These are phyloP conservation scores for Globisporangium middletonii DNA, from an alignment of 352 stramenopile genomes.

Conservation along the genomic window DNA sequence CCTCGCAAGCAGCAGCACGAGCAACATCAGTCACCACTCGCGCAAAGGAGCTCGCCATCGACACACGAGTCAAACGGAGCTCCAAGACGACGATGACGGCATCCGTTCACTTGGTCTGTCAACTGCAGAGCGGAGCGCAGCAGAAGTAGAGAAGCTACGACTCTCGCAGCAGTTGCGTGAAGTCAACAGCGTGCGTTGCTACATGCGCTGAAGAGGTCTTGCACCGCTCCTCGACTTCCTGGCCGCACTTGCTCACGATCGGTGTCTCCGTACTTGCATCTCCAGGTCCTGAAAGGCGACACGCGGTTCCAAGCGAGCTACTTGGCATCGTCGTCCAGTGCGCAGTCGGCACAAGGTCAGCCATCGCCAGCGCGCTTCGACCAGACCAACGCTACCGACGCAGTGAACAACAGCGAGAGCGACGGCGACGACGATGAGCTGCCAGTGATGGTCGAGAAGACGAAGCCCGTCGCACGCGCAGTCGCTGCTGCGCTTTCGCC, in stretches of 20 bases:
- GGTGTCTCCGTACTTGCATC: not conserved
- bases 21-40: not conserved
- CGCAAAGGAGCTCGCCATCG: not conserved
- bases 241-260: not conserved
- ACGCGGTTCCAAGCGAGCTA: conserved; percentile 51
- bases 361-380: not conserved
- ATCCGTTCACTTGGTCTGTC: conserved; percentile 15
- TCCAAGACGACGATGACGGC: conserved; percentile 3
- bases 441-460: conserved; percentile 51
- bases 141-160: conserved; percentile 54
- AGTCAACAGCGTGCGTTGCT: conserved; percentile 50
- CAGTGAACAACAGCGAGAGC: not conserved
- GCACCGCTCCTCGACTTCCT: too few relatives aligned
- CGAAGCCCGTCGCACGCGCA: not conserved
- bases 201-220: not conserved
- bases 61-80: conserved; percentile 5
- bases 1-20: not conserved
- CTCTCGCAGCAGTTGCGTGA: conserved; percentile 62
- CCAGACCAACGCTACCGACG: not conserved
- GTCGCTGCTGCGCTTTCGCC: not conserved
- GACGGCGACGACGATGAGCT: conserved; percentile 33
- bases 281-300: conserved; percentile 54
- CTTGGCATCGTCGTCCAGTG: conserved; percentile 13
- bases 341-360: not conserved
- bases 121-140: conserved; percentile 41